A percentile compares a stretch with the other conserved stretches of the same genome.
Conservation (phyloP, 2,329 filamentous ascomycete genomes). For the Sporothrix schenckii region DNA sequence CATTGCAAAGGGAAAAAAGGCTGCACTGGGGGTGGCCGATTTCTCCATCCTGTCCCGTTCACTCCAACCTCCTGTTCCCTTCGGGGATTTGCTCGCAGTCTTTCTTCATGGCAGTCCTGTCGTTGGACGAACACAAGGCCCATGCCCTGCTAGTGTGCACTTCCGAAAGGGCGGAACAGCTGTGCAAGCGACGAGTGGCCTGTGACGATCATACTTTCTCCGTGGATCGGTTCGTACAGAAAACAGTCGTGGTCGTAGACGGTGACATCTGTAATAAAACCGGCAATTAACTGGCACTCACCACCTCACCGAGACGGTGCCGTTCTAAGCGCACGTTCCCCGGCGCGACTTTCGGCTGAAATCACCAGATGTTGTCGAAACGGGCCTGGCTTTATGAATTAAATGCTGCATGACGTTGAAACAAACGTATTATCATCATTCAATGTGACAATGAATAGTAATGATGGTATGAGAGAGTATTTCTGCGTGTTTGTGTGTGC, state of each 20-base stretch:
- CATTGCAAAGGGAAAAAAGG: not conserved
- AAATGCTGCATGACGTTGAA: too few relatives aligned
- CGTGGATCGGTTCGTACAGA: not conserved
- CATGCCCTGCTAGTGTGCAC: not conserved
- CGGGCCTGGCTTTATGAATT: too few relatives aligned
- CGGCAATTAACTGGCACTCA: not conserved
- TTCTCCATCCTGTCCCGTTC: not conserved
- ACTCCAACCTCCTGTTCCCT: not conserved
- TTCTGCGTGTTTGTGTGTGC: not conserved
- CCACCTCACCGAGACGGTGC: conserved; percentile 3
- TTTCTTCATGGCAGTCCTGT: not conserved
- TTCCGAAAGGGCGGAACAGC: not conserved
- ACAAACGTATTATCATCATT: too few relatives aligned
- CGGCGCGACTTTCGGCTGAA: not conserved
- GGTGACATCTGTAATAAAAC: not conserved
- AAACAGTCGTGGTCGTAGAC: not conserved
- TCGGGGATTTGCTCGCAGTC: not conserved
- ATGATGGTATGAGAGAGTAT: not conserved
- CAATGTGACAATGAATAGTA: too few relatives aligned
- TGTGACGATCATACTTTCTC: conserved; percentile 12
- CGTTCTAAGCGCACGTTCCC: not conserved
- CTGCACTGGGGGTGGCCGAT: not conserved
- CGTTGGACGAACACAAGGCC: not conserved
- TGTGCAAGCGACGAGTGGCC: not conserved
- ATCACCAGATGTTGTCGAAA: too few relatives aligned